phyloP scores from a whole-genome alignment of 495 filamentous ascomycete species.

The Penicillium cosmopolitanum region DNA sequence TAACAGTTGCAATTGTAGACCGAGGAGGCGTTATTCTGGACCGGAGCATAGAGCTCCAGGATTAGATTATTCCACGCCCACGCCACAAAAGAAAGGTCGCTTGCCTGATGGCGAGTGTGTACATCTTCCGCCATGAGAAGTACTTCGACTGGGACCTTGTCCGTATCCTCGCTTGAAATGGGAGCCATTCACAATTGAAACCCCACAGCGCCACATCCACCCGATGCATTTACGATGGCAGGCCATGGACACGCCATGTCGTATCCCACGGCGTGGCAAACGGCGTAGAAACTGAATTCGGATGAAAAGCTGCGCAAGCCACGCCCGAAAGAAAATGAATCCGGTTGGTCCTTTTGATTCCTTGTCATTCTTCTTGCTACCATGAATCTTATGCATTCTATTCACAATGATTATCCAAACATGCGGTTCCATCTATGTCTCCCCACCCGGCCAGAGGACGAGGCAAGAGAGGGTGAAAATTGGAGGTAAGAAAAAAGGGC shows the following conservation, averaged over 20 bases:
- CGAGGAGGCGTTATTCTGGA: not conserved
- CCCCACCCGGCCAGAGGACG: not conserved
- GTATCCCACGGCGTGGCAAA: constrained; percentile 6
- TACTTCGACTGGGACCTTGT: too few species aligned
- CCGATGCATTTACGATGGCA: not conserved
- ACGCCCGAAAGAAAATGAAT: not conserved
- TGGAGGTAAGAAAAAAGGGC: not conserved
- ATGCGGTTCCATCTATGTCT: not conserved
- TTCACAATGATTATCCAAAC: not conserved
- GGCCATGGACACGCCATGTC: not conserved
- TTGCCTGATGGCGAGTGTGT: too few species aligned
- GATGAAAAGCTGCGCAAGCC: constrained; percentile 1
- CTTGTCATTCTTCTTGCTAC: constrained; percentile 1
- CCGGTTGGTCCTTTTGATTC: not conserved
- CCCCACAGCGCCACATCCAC: not conserved
- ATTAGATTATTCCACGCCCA: too few species aligned
- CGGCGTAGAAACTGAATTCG: not conserved
- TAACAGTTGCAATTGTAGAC: not conserved
- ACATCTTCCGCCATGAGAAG: too few species aligned
- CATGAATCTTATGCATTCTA: not conserved
- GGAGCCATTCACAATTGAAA: not conserved
- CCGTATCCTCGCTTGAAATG: not conserved
- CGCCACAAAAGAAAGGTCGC: too few species aligned
- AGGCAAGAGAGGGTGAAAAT: not conserved
- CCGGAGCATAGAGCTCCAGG: not conserved